phyloP scores from a whole-genome alignment of 345 rosid genomes.

The Murraya paniculata region DNA sequence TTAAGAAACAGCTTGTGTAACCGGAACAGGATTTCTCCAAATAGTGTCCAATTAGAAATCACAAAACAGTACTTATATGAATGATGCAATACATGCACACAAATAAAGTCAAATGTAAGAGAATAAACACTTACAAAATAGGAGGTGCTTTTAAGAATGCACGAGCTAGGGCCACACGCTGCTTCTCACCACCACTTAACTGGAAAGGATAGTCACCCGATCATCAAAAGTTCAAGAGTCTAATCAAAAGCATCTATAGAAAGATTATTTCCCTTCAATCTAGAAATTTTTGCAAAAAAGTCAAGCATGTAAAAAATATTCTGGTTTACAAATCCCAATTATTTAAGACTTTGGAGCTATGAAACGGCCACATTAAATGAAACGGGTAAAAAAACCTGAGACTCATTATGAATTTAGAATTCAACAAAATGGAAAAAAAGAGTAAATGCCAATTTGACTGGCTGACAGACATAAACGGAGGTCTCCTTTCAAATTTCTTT shows the following conservation, averaged over 20 bases:
- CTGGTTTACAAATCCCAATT: neutral
- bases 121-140: conserved; percentile 58
- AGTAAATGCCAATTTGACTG: too few species aligned
- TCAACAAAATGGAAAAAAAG: neutral
- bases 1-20: too few species aligned
- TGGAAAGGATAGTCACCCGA: conserved; percentile 31
- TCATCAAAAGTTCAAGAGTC: conserved; percentile 12
- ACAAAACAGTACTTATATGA: neutral
- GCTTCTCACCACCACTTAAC: conserved; percentile 99
- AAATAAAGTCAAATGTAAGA: neutral
- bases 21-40: too few species aligned
- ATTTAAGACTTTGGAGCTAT: neutral
- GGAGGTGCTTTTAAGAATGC: conserved; percentile 87
- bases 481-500: neutral
- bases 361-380: neutral
- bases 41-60: neutral
- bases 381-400: neutral
- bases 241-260: conserved; percentile 2
- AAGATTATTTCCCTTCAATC: neutral
- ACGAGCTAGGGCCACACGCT: conserved; percentile 96
- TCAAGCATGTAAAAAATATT: neutral
- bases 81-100: neutral
- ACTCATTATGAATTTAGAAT: neutral
- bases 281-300: neutral
- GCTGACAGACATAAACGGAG: too few species aligned